Evolutionary conservation across 2,329 filamentous ascomycete species (phyloP), one percentile per base, ranked within the genome.

Genomic region (Neofusicoccum sp.): DNA sequence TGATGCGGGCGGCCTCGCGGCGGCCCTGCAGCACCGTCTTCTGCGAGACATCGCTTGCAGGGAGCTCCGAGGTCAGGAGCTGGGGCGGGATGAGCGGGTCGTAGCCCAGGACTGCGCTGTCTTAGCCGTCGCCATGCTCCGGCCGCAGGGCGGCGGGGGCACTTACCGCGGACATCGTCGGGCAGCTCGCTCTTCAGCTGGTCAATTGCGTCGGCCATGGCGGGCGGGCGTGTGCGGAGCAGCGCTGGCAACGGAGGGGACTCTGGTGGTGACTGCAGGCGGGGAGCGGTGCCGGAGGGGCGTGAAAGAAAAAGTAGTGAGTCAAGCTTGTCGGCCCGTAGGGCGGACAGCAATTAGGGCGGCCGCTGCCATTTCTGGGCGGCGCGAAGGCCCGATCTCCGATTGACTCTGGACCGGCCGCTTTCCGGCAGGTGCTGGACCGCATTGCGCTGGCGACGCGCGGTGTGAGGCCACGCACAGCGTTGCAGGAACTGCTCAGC

Each of bases 71-170:
- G 74, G 91, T 86, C 70, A 98, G 89, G 68, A 96, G 86, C 67
- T 90, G 88, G 44, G 93, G 93, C 49, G 91, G 89, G 74, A 96
- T 95, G 73, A 98, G 82, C 71, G 93, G 91, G 78, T 97, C 93
- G 83, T 97, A 93, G 68, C 92, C 92, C 73, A 96, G 82, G 77
- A 97, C 93, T 97, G 66, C 8, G 31, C 4, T 12, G 30, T 36
- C 28, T 61, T 9, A 61, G 59, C 48, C 7, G 34, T 16, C 33
- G 41, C 26, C 9, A 12, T n/a, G n/a, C n/a, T n/a, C n/a, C n/a
- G 48, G 38, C 12, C 20, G 36, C 44, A 59, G 44, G 16, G 36
- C 41, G 62, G 45, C 49, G 58, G 64, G 65, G 51, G n/a, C 41
- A 59, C 73, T 65, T 77, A 82, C 81, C 79, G 73, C 81, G 80